Conservation (phyloP, 2,329 filamentous ascomycete species). For the Cadophora malorum region DNA sequence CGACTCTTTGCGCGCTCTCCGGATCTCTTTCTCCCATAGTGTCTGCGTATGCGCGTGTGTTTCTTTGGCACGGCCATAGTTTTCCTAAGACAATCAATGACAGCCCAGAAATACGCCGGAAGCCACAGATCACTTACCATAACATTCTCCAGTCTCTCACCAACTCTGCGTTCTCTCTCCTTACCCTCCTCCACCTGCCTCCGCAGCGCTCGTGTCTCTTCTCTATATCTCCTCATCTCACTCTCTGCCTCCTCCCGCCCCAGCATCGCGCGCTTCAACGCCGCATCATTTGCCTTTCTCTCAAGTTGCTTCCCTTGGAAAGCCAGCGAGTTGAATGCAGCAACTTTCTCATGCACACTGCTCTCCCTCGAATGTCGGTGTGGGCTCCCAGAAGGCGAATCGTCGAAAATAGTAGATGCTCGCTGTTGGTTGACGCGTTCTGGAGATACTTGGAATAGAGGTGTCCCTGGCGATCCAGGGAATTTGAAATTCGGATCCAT, state of each 20-base stretch:
- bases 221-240: slow-evolving; percentile 68
- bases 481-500: slow-evolving; percentile 57
- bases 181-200: slow-evolving; percentile 68
- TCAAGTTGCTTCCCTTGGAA: slow-evolving; percentile 62
- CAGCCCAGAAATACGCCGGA: slow-evolving; percentile 33
- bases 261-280: slow-evolving; percentile 69
- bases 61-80: slow-evolving; percentile 73
- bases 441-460: slow-evolving; percentile 66
- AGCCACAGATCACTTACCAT: slow-evolving; percentile 62
- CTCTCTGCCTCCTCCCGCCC: slow-evolving; percentile 74
- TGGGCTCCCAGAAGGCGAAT: slow-evolving; percentile 31
- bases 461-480: slow-evolving; percentile 60
- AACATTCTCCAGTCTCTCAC: slow-evolving; percentile 70
- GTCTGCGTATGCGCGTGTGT: slow-evolving; percentile 70
- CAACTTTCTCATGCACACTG: slow-evolving; percentile 71
- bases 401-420: slow-evolving; percentile 35
- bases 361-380: slow-evolving; percentile 55
- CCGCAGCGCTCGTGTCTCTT: slow-evolving; percentile 63
- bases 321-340: slow-evolving; percentile 74
- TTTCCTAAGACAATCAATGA: slow-evolving; percentile 58
- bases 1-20: slow-evolving; percentile 72
- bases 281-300: slow-evolving; percentile 69
- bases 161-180: slow-evolving; percentile 69
- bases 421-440: slow-evolving; percentile 65
- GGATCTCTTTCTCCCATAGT: slow-evolving; percentile 77